phyloP scores from a whole-genome alignment of 176 grass and related monocot species.

The Chrysopogon serrulatus region DNA sequence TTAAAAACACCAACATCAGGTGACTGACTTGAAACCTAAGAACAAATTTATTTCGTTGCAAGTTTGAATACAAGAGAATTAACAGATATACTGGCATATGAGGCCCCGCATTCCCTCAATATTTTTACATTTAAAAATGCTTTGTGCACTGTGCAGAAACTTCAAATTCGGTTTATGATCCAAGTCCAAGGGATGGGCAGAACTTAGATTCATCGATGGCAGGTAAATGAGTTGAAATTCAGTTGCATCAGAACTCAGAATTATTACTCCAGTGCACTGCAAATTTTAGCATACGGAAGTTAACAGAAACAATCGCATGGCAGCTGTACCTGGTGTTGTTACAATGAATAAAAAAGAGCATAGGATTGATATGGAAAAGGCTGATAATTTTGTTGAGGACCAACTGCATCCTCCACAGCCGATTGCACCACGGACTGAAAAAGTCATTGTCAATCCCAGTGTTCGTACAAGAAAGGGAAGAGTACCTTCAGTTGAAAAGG shows the following conservation, averaged over 20 bases:
- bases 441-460: constrained; percentile 39
- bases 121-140: constrained; percentile 20
- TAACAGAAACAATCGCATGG: constrained; percentile 14
- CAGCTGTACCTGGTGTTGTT: constrained; percentile 32
- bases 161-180: constrained; percentile 24
- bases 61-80: constrained; percentile 15
- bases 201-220: constrained; percentile 16
- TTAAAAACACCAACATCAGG: constrained; percentile 43
- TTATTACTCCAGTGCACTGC: not conserved
- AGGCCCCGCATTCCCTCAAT: not conserved
- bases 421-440: constrained; percentile 27
- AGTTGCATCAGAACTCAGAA: not conserved
- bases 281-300: not conserved
- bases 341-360: constrained; percentile 53
- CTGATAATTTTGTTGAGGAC: constrained; percentile 42
- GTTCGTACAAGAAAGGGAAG: constrained; percentile 45
- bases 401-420: constrained; percentile 34
- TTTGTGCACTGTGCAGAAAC: constrained; percentile 30
- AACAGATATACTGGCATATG: not conserved
- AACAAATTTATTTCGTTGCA: constrained; percentile 12
- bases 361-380: constrained; percentile 60
- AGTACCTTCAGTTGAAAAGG: constrained; percentile 36
- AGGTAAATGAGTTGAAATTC: constrained; percentile 37
- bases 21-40: constrained; percentile 12
- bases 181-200: constrained; percentile 24